A percentile compares a stretch with the other conserved stretches of the same genome.
Conservation (phyloP, 306 rosid species). For the Trifolium fragiferum region DNA sequence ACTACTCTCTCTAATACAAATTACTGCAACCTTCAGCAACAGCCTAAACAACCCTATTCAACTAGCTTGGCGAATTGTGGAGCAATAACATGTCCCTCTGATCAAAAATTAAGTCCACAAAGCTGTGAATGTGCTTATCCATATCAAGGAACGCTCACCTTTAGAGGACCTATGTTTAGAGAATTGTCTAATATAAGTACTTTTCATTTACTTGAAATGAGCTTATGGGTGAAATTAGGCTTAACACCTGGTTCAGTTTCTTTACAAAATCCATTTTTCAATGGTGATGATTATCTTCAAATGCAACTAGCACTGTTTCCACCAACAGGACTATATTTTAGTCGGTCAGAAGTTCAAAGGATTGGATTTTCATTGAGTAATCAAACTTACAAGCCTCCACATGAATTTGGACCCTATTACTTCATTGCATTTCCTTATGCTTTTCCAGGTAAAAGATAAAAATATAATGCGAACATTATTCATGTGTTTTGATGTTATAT, state of each 20-base stretch:
- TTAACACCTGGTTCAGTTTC: constrained; percentile 89
- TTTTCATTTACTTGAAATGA: constrained; percentile 74
- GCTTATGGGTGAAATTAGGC: constrained; percentile 64
- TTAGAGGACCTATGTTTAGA: constrained; percentile 84
- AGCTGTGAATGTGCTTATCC: constrained; percentile 93
- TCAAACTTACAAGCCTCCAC: constrained; percentile 90
- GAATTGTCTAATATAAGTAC: constrained; percentile 58
- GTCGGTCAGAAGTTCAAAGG: constrained; percentile 73
- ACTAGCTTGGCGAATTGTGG: constrained; percentile 74
- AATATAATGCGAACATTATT: neutral
- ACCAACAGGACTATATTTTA: constrained; percentile 63
- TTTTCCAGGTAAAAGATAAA: constrained; percentile 66
- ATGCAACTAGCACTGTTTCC: constrained; percentile 83
- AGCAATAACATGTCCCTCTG: constrained; percentile 57
- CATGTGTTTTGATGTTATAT: too few species aligned
- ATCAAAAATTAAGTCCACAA: constrained; percentile 79
- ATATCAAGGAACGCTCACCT: constrained; percentile 72
- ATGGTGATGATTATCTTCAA: constrained; percentile 82
- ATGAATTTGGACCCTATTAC: constrained; percentile 75
- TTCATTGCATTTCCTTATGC: constrained; percentile 74
- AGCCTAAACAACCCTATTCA: constrained; percentile 58
- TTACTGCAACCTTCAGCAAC: constrained; percentile 67
- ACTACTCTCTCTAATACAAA: constrained; percentile 48
- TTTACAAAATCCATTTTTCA: constrained; percentile 74
- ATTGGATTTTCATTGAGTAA: constrained; percentile 80